phyloP scores from a whole-genome alignment of 164 flowering plant genomes.

The Berberis thunbergii region DNA sequence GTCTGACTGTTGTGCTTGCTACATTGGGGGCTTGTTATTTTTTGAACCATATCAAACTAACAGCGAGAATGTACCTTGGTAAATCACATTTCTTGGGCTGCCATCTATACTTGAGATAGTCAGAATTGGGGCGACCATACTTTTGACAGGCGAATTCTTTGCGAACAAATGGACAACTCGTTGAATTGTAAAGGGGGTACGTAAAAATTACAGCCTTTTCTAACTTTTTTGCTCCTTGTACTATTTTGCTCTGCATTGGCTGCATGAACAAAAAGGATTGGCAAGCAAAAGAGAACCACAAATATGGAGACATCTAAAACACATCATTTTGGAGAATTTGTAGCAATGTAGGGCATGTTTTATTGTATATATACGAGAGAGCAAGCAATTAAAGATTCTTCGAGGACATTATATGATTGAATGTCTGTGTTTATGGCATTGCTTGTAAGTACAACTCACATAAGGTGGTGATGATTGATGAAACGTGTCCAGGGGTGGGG shows the following conservation, averaged over 20 bases:
- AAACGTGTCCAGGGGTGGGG: too few species aligned
- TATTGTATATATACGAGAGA: too few species aligned
- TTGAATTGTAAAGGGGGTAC: conserved; percentile 1
- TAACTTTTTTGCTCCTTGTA: not conserved
- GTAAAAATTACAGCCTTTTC: not conserved
- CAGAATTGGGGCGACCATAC: not conserved
- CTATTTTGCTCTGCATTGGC: not conserved
- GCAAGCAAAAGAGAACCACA: not conserved
- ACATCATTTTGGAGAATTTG: not conserved
- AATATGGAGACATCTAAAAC: not conserved
- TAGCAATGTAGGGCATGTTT: too few species aligned
- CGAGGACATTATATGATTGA: too few species aligned
- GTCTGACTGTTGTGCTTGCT: too few species aligned
- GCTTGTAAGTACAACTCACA: too few species aligned
- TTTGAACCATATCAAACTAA: not conserved
- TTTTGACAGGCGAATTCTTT: not conserved
- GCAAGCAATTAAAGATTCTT: too few species aligned
- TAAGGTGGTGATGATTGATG: too few species aligned
- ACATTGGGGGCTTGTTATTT: too few species aligned
- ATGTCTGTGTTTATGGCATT: too few species aligned
- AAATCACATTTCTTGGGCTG: not conserved
- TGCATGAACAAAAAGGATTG: not conserved
- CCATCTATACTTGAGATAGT: conserved; percentile 3
- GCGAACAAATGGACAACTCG: not conserved
- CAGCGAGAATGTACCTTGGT: not conserved